Evolutionary conservation across 2,329 filamentous ascomycete genomes (phyloP), one percentile per base, ranked within the genome.

Genomic region (Penicillium sp.): DNA sequence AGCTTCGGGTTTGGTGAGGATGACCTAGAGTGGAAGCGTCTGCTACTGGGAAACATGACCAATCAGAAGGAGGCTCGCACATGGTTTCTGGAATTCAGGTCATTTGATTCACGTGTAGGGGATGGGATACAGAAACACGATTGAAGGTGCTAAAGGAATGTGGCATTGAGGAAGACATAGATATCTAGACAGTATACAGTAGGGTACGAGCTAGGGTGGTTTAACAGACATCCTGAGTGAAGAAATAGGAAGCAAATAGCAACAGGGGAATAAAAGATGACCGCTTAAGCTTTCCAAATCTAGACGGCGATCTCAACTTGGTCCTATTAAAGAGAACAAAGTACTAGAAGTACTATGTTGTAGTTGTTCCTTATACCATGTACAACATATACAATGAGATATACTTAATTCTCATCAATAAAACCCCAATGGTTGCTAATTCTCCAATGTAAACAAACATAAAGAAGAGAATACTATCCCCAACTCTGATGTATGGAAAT

Each of bases 11-110:
- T 50, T 4, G 20, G 49, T 11, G 20, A 57, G 5, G 46, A 51
- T 18, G 60, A 60, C 40, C 22, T 20, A 29, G 54, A 60, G 22
- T 63, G 59, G 54, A 62, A 61, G 42, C 37, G 50, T 31, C 31
- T 58, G n/a, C 49, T 57, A n/a, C 49, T 52, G 11, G 53, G 49
- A 44, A 55, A 62, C 34, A 49, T 62, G 50, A 13, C 57, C 44
- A 58, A 53, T 57, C 46, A 62, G 22, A 40, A 40, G 9, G 38
- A 32, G 29, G 54, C 43, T 46, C 34, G 39, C 6, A 37, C 48
- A 11, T 60, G 56, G 39, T 55, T 55, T 45, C 18, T 50, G n/a
- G 31, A 52, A 14, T 38, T 29, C 14, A 26, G 32, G 44, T 35
- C 44, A 1, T 54, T 40, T 16, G n/a, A 8, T 6, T 22, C 42